These are phyloP conservation scores for Sclerotinia borealis DNA, from an alignment of 2,329 filamentous ascomycete genomes.

Conservation along the genomic window DNA sequence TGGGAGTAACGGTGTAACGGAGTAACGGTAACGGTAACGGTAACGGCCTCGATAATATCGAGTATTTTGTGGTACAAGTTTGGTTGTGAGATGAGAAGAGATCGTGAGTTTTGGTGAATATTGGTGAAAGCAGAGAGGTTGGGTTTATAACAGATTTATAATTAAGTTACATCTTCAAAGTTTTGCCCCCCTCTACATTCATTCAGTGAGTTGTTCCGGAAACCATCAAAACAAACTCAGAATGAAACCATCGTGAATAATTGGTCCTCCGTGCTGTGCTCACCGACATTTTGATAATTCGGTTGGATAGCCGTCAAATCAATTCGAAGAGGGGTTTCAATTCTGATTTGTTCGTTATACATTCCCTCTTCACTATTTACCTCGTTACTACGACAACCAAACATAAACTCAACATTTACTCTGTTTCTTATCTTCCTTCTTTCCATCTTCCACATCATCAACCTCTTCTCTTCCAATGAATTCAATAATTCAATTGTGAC, in stretches of 20 bases:
- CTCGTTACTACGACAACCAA: constrained; percentile 1
- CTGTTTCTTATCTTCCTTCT: no score
- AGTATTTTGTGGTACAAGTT: neutral
- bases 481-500: neutral
- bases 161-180: no score
- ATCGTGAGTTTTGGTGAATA: neutral
- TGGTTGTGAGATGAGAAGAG: no score
- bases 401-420: neutral
- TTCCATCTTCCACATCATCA: neutral
- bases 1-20: neutral
- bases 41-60: neutral
- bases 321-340: neutral
- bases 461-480: neutral
- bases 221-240: neutral
- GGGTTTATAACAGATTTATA: no score
- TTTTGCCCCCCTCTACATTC: no score
- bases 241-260: neutral
- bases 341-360: neutral
- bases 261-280: neutral
- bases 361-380: neutral
- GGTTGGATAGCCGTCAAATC: neutral
- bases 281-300: constrained; percentile 4
- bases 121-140: neutral
- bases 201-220: neutral
- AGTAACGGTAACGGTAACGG: neutral